These are phyloP conservation scores for Lichtheimia ornata DNA, from an alignment of 371 early-diverging fungal species.

Conservation along the genomic window DNA sequence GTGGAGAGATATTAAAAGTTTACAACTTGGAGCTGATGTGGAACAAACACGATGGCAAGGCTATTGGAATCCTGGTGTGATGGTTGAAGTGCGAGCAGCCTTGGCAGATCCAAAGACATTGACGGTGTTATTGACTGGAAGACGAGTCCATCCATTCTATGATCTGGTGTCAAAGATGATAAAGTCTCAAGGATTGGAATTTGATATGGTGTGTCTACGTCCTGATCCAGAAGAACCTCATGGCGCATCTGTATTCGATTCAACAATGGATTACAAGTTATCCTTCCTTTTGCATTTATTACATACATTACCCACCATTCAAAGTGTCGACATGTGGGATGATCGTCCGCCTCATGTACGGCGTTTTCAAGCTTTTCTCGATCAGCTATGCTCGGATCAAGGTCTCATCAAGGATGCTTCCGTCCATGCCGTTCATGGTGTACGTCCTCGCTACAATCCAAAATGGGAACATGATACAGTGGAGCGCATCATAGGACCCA, in stretches of 20 bases:
- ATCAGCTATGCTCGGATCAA: conserved; percentile 12
- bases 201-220: conserved; percentile 58
- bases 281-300: conserved; percentile 53
- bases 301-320: conserved; percentile 39
- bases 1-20: conserved; percentile 67
- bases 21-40: conserved; percentile 28
- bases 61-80: conserved; percentile 44
- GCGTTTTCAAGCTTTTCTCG: conserved; percentile 45
- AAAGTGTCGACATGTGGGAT: conserved; percentile 59
- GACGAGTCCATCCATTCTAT: conserved; percentile 57
- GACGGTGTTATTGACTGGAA: conserved; percentile 60
- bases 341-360: conserved; percentile 55
- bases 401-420: conserved; percentile 22
- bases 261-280: conserved; percentile 64
- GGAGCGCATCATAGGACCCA: conserved; percentile 36
- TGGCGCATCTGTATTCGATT: conserved; percentile 28
- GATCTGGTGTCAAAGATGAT: conserved; percentile 39
- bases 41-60: conserved; percentile 31
- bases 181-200: conserved; percentile 33
- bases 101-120: conserved; percentile 41
- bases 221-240: conserved; percentile 41
- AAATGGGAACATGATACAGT: conserved; percentile 48
- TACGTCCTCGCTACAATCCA: conserved; percentile 49
- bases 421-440: conserved; percentile 41
- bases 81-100: conserved; percentile 26